Base-by-base conservation (phyloP, 2,329 filamentous ascomycete genomes). In the Alternaria angustiovoidea region DNA sequence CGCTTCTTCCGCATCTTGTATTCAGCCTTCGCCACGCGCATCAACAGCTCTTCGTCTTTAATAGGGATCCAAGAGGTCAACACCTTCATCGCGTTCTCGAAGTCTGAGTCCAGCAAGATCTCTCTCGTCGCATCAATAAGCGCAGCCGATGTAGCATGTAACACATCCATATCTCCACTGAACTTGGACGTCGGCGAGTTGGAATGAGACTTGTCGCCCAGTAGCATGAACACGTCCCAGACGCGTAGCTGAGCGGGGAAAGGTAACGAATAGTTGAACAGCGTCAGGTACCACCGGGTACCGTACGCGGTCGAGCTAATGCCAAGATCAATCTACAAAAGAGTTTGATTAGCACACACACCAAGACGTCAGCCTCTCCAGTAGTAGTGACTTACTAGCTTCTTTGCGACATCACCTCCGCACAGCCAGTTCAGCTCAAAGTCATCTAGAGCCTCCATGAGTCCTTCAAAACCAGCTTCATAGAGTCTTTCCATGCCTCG, bases 41-140 rank as follows among this genome's bases (percentile, higher is more conserved):
- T 96, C 71, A 99, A 85, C 59, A 96, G 80, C 76, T 98, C 93
- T 74, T 97, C 93, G 72, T 99, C 94, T 79, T 93, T 93, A 76
- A 99, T 90, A 20, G 94, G 93, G 44, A 98, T 90, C 88, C 92
- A 97, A 57, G 91, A 93, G 30, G 95, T 98, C 64, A 99, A 83
- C 7, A 94, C 91, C 81, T 97, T 98, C 95, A 99, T 99, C 47
- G 91, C 91, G 73, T 96, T 96, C 78, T 99, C 95, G 78, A 98
- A 99, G 76, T 99, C 95, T 18, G 92, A 93, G 71, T 96, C 93
- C 6, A 97, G 83, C 32, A 99, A 84, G 52, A 96, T 92, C 63
- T 97, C 92, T 38, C 92, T 86, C 67, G 95, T 91, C 18, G 93
- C 94, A 76, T 97, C 93, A 48, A 98, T 94, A 28, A 99, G 85